phyloP scores from a whole-genome alignment of 306 rosid genomes.

The Pachyrhizus erosus region DNA sequence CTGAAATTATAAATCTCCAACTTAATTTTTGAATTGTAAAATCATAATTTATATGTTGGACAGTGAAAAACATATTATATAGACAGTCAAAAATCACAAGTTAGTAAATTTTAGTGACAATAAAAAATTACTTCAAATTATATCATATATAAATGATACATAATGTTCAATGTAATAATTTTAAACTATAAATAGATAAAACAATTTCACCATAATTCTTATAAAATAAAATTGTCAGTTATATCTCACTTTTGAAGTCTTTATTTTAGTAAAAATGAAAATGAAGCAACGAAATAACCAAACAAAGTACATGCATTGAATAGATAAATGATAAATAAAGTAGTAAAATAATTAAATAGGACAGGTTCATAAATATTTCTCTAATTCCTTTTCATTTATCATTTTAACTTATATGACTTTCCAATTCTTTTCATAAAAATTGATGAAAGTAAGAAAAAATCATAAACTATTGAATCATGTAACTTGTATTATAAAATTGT shows the following conservation, averaged over 20 bases:
- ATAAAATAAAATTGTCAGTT: neutral
- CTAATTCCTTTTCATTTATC: neutral
- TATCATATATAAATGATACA: too few relatives aligned
- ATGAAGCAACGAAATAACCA: neutral
- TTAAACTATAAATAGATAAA: neutral
- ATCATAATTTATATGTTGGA: too few relatives aligned
- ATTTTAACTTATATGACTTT: neutral
- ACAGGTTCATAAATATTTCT: neutral
- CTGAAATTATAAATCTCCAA: too few relatives aligned
- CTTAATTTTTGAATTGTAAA: too few relatives aligned
- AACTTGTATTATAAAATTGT: neutral
- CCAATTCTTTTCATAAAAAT: neutral
- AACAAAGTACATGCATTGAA: neutral
- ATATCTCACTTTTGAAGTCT: neutral
- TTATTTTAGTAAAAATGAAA: neutral
- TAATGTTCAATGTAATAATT: neutral
- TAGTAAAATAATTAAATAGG: neutral
- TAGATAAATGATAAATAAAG: neutral
- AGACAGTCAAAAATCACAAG: too few relatives aligned
- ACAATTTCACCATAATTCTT: neutral
- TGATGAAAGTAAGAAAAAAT: neutral
- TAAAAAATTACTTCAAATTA: too few relatives aligned
- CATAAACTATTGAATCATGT: neutral
- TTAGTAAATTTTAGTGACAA: too few relatives aligned
- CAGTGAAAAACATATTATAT: too few relatives aligned